phyloP scores from a whole-genome alignment of 2,329 filamentous ascomycete species.

The Penicillium brasilianum region DNA sequence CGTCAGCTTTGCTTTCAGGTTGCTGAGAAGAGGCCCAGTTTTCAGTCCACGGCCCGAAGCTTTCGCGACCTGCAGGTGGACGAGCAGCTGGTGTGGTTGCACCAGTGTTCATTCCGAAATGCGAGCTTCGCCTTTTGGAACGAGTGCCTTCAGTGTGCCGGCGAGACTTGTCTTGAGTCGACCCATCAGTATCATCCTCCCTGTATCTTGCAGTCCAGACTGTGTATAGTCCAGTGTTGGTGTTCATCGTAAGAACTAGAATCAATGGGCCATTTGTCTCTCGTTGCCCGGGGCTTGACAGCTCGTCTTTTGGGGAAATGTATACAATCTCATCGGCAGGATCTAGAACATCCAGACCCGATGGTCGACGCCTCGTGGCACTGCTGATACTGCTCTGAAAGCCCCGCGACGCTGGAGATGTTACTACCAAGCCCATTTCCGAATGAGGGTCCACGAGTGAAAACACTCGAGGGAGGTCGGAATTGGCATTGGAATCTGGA shows the following conservation, averaged over 20 bases:
- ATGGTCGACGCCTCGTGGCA: constrained; percentile 28
- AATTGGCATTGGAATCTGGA: constrained; percentile 60
- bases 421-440: constrained; percentile 82
- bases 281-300: constrained; percentile 30
- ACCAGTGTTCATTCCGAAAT: constrained; percentile 69
- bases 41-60: constrained; percentile 65
- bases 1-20: constrained; percentile 34
- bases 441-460: constrained; percentile 83
- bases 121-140: constrained; percentile 71
- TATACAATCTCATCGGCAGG: constrained; percentile 83
- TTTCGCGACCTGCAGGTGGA: constrained; percentile 74
- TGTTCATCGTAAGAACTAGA: constrained; percentile 80
- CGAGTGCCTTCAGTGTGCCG: constrained; percentile 64
- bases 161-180: constrained; percentile 47
- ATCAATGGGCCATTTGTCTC: constrained; percentile 62
- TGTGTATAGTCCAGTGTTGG: constrained; percentile 75
- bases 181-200: constrained; percentile 64
- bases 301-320: constrained; percentile 69
- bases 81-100: constrained; percentile 72
- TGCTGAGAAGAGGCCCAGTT: constrained; percentile 46
- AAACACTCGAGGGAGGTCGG: constrained; percentile 69
- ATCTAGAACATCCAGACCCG: constrained; percentile 66
- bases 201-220: constrained; percentile 85
- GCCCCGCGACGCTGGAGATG: constrained; percentile 48
- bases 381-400: constrained; percentile 34